phyloP scores from a whole-genome alignment of 1,284 basidiomycete species.

The Hemileia vastatrix region DNA sequence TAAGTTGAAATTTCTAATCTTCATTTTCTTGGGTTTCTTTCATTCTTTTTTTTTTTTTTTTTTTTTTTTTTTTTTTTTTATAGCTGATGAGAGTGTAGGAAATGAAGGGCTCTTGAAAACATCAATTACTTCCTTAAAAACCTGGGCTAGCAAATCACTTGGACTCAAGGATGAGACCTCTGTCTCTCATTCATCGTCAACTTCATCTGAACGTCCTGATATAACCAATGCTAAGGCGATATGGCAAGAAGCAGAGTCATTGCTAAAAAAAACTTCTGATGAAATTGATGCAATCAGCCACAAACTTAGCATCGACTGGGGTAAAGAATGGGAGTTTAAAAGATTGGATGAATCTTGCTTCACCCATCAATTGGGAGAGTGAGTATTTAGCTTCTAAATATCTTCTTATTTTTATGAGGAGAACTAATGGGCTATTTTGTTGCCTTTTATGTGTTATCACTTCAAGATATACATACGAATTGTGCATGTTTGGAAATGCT shows the following conservation, averaged over 20 bases:
- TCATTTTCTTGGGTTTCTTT: conserved; percentile 47
- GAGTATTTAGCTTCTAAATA: conserved; percentile 43
- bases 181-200: conserved; percentile 23
- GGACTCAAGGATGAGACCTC: background rate
- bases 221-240: conserved; percentile 51
- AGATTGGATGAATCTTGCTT: conserved; percentile 77
- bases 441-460: background rate
- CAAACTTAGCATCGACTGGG: conserved; percentile 58
- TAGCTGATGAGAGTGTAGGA: too few relatives aligned
- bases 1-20: conserved; percentile 49
- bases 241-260: conserved; percentile 45
- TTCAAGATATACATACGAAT: conserved; percentile 79
- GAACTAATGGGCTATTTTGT: background rate
- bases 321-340: conserved; percentile 84
- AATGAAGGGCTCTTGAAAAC: too few relatives aligned
- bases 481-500: conserved; percentile 84
- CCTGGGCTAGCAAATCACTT: too few relatives aligned
- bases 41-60: conserved; percentile 3
- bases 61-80: conserved; percentile 1
- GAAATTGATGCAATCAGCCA: conserved; percentile 49
- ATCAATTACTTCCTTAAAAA: too few relatives aligned
- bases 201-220: conserved; percentile 27
- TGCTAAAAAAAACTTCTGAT: conserved; percentile 55
- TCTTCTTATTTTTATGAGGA: background rate
- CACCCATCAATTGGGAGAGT: conserved; percentile 77